Evolutionary conservation across 179 eudicot genomes (phyloP), one percentile per base, ranked within the genome.

Genomic region (Vitellaria paradoxa): DNA sequence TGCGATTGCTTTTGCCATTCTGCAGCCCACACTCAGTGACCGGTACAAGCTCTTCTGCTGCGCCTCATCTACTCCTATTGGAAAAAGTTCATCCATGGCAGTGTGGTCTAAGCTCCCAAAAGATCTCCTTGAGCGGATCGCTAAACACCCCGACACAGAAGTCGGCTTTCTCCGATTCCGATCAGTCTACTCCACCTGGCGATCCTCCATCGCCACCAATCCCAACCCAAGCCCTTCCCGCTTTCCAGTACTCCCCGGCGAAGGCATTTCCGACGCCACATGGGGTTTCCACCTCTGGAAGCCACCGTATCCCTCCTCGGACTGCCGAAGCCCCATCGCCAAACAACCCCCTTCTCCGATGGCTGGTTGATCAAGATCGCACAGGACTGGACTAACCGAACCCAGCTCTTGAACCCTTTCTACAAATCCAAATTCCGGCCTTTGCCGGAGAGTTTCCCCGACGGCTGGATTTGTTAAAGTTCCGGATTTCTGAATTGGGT

Each of bases 161-260:
- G 74, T 78, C 70, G 88, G 87, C 73, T 65, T 82, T 79, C 75
- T 86, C 78, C 89, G 92, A 55, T 90, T 91, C 80, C 89, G 91
- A 53, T 88, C 96, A 49, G 86, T 88, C 40, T 93, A 94, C 85
- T 79, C 94, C 50, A 42, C 91, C 15, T 93, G 97, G 97, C 91
- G 93, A 56, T 67, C 84, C 67, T 82, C 91, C 60, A 61, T 74
- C 56, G 55, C 47, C 23, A 15, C 63, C 71, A 2, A n/a, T 64
- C 49, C 60, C 81, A 61, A 50, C 75, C 81, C 66, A 4, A 20
- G 52, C 6, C 37, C 75, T 12, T 73, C 79, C 69, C 85, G 86
- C 47, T 84, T 87, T 75, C 88, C 91, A 42, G 81, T 86, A 62
- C 84, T 85, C 72, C 84, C 90, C 0, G 82, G 73, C 79, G 42